Evolutionary conservation across 805 yeast species (phyloP), one percentile per base, ranked within the genome.

Genomic region (Isabelozyma gotoi): DNA sequence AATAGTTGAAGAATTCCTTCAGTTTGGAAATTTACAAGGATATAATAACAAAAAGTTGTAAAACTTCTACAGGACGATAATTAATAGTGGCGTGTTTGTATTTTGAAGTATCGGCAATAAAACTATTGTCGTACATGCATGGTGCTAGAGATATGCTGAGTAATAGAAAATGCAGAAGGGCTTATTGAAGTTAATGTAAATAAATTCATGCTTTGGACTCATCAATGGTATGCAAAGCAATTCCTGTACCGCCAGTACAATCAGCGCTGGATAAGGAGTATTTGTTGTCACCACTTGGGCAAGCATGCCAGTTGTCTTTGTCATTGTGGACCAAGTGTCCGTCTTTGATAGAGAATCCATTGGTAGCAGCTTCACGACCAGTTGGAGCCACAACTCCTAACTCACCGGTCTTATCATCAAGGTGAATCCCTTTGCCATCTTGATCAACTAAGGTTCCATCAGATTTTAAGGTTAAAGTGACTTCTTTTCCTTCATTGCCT

Each of bases 301-400:
- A 66, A 32, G 76, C 75, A 32, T 59, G 56, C 62, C 73, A 76
- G 32, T 53, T 64, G 20, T 56, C 50, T 21, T 60, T 49, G 35
- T 65, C 68, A 29, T 62, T 46, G 55, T 59, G 69, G 3, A 52
- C 49, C 56, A 77, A 64, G 53, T 62, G 50, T 29, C 71, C 75
- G 36, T 62, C 55, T 6, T 53, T 21, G 50, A 77, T 62, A 18
- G 73, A 51, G 53, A 72, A 77, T 3, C 74, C 71, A 17, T 63
- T 45, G 24, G 73, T 57, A 38, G 73, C 65, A 14, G 55, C 56
- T 46, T 57, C 52, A 19, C 59, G 45, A 36, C 67, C 67, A 44
- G 54, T 59, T n/a, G 68, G 67, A 33, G 56, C 61, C 38, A 62
- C 64, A 19, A 53, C 49, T 18, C 71, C 68, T 38, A 65, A 50